Base-by-base conservation (phyloP, 1,284 basidiomycete species). In the Cryptococcus hybrid region DNA sequence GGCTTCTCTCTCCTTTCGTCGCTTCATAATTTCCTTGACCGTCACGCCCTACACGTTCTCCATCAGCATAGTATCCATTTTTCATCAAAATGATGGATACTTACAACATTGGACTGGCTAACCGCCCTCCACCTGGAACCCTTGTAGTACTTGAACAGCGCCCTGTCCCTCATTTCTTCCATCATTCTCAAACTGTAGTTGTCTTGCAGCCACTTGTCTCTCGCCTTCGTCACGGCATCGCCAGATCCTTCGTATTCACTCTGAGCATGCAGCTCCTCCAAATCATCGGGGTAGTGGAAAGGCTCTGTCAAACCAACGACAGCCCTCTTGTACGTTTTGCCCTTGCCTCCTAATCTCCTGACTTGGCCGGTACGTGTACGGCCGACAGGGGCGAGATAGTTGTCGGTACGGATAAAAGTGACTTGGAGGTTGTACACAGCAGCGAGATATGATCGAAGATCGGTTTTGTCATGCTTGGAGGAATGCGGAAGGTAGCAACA, bases 391-490 rank as follows among this genome's bases (percentile, higher is more conserved):
- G 85, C 84, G 59, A 87, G 80, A 71, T 92, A 92, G 79, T 91
- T 89, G 80, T 89, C 89, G 13, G 93, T 96, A 44, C 92, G 90
- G 63, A 95, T 91, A 78, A 94, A 97, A 7, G 93, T 96, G 55
- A 88, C 88, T 68, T 86, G 81, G 44, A 96, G 87, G 62, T 89
- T 90, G 71, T 97, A 97, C 46, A 89, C 84, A 35, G 90, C 82
- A 40, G 80, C 79, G 36, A 97, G 84, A 76, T 96, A 95, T 2
- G 88, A 88, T 48, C 92, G 86, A 38, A 97, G 81, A 77, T 93
- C 91, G 61, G 88, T 90, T 80, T 97, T 56, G 92, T 95, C 79
- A 95, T 83, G 53, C 85, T 86, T 58, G 86, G 86, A 1, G 82
- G 81, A 45, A 96, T 84, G 57, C 91, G 88, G 82, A 97, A 96